Evolutionary conservation across 164 flowering plant species (phyloP).

Genomic region (Pachysandra terminalis): DNA sequence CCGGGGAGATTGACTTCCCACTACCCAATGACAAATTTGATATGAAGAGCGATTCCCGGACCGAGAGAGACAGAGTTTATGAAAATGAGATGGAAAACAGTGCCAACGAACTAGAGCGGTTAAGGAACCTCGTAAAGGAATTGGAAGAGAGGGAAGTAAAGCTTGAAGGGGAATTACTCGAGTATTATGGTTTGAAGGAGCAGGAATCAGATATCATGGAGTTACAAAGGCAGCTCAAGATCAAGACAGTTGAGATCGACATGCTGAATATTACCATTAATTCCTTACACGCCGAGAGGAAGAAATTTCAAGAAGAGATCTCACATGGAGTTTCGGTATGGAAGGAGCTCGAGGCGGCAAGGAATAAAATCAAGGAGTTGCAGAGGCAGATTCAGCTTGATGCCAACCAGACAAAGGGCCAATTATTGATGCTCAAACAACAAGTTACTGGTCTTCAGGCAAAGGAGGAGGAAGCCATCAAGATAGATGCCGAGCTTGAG

Average conservation of each 20-base stretch:
- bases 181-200: slow-evolving; percentile 90
- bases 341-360: slow-evolving; percentile 76
- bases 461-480: slow-evolving; percentile 82
- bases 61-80: slow-evolving; percentile 51
- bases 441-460: slow-evolving; percentile 75
- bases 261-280: slow-evolving; percentile 82
- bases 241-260: slow-evolving; percentile 82
- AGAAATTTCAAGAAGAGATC: slow-evolving; percentile 83
- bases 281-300: slow-evolving; percentile 81
- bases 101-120: slow-evolving; percentile 65
- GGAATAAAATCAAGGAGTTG: slow-evolving; percentile 82
- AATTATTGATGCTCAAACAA: slow-evolving; percentile 81
- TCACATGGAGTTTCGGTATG: slow-evolving; percentile 37
- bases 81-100: slow-evolving; percentile 73
- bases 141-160: slow-evolving; percentile 90
- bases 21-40: slow-evolving; percentile 45
- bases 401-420: slow-evolving; percentile 87
- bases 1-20: slow-evolving; percentile 76
- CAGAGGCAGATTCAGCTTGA: slow-evolving; percentile 95
- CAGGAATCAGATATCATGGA: slow-evolving; percentile 76
- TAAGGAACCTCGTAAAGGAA: slow-evolving; percentile 76
- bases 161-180: slow-evolving; percentile 93
- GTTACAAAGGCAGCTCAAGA: slow-evolving; percentile 85
- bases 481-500: slow-evolving; percentile 62
- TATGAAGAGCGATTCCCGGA: slow-evolving; percentile 18